These are phyloP conservation scores for Lathyrus sativus DNA, from an alignment of 306 rosid genomes.

Conservation along the genomic window DNA sequence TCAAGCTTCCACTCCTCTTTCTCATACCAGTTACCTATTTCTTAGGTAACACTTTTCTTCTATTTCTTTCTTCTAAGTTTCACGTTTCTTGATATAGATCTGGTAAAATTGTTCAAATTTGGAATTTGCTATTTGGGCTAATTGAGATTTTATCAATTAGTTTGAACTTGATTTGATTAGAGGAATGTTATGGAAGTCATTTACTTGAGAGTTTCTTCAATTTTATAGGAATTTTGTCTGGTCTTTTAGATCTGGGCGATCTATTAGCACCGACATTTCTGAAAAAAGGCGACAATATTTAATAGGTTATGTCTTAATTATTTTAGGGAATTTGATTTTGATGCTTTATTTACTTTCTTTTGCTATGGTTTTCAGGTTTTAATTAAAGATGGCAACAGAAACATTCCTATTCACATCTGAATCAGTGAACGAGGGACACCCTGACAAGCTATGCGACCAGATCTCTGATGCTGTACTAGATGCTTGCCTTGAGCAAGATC, in stretches of 20 bases:
- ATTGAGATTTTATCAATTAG: too few species aligned
- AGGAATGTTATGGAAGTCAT: too few species aligned
- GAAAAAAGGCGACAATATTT: too few species aligned
- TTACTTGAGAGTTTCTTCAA: neutral
- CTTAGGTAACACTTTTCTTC: slow-evolving; percentile 32
- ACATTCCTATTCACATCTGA: slow-evolving; percentile 53
- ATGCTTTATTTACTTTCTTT: neutral
- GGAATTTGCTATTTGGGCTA: neutral
- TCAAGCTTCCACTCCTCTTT: slow-evolving; percentile 26
- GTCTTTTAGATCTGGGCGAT: slow-evolving; percentile 32
- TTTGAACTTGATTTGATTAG: too few species aligned
- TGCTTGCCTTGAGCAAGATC: slow-evolving; percentile 51
- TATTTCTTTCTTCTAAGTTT: neutral
- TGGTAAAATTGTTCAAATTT: neutral
- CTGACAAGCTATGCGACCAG: slow-evolving; percentile 58
- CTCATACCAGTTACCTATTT: neutral
- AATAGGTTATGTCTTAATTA: too few species aligned
- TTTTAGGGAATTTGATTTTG: neutral
- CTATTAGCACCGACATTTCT: too few species aligned
- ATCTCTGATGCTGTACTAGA: slow-evolving; percentile 50
- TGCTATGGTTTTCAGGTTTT: slow-evolving; percentile 5
- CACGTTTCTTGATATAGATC: neutral
- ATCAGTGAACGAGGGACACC: slow-evolving; percentile 60
- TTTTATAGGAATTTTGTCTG: neutral
- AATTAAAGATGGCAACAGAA: slow-evolving; percentile 35